Evolutionary conservation across 768 basidiomycete species (phyloP).

Genomic region (Lentinus tigrinus): DNA sequence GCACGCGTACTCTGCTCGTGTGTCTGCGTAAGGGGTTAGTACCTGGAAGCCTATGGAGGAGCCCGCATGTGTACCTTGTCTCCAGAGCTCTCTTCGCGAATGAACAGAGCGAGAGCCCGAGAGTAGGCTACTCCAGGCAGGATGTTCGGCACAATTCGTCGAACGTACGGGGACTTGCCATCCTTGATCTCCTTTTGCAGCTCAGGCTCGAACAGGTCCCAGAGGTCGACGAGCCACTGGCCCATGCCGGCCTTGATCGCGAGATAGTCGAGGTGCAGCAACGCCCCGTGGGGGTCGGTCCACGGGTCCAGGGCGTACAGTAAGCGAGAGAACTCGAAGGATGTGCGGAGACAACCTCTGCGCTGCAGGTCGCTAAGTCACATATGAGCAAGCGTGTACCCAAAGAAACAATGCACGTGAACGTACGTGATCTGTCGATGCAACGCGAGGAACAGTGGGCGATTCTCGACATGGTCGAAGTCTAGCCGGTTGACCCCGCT

Average conservation of each 20-base stretch:
- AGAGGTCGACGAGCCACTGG: slow-evolving; percentile 78
- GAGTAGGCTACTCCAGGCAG: slow-evolving; percentile 82
- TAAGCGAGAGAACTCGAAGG: slow-evolving; percentile 89
- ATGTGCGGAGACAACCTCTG: slow-evolving; percentile 85
- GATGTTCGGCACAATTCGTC: slow-evolving; percentile 31
- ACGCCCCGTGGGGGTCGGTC: slow-evolving; percentile 85
- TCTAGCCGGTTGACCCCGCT: slow-evolving; percentile 81
- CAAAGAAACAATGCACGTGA: too few species aligned
- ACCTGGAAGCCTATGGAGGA: background rate
- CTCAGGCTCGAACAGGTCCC: slow-evolving; percentile 40
- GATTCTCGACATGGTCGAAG: slow-evolving; percentile 87
- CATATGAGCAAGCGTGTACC: background rate
- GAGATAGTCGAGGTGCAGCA: slow-evolving; percentile 82
- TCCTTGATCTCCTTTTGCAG: slow-evolving; percentile 10
- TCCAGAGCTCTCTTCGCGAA: slow-evolving; percentile 42
- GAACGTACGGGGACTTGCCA: slow-evolving; percentile 37
- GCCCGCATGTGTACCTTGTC: slow-evolving; percentile 12
- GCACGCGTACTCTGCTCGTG: slow-evolving; percentile 63
- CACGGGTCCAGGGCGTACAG: slow-evolving; percentile 83
- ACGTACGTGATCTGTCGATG: slow-evolving; percentile 80
- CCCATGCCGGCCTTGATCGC: slow-evolving; percentile 78
- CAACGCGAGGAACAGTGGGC: slow-evolving; percentile 87
- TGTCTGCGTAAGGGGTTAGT: background rate
- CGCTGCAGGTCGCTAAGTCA: slow-evolving; percentile 71
- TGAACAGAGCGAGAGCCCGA: slow-evolving; percentile 62